A percentile compares a stretch with the other conserved stretches of the same genome.
phyloP scores from a whole-genome alignment of 2,329 filamentous ascomycete genomes.

The Cordyceps javanica region DNA sequence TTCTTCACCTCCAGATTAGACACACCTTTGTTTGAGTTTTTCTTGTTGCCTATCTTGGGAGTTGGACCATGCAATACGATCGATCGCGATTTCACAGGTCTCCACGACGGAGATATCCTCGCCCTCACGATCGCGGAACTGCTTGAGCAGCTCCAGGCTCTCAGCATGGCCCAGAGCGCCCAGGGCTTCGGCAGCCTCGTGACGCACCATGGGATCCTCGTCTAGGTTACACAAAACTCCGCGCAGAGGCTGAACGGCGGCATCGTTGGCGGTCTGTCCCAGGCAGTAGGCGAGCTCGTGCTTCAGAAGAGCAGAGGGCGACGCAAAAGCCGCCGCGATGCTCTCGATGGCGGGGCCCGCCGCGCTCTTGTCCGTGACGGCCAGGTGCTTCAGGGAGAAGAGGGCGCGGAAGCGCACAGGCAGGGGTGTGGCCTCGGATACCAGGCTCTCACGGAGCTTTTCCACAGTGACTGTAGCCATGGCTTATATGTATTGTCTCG shows the following conservation, averaged over 20 bases:
- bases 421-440: constrained; percentile 73
- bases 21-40: constrained; percentile 74
- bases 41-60: constrained; percentile 65
- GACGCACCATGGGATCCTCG: constrained; percentile 93
- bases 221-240: constrained; percentile 66
- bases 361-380: constrained; percentile 60
- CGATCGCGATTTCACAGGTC: constrained; percentile 95
- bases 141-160: constrained; percentile 67
- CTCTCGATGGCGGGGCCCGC: constrained; percentile 58
- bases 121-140: constrained; percentile 65
- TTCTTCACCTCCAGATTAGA: constrained; percentile 4
- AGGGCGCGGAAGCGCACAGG: constrained; percentile 90
- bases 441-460: constrained; percentile 68
- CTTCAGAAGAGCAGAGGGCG: constrained; percentile 84
- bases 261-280: constrained; percentile 76
- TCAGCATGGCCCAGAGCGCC: constrained; percentile 74
- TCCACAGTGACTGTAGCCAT: constrained; percentile 43
- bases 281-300: constrained; percentile 97
- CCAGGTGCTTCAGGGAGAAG: constrained; percentile 94
- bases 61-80: constrained; percentile 89
- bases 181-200: constrained; percentile 93
- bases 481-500: constrained; percentile 6
- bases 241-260: constrained; percentile 66
- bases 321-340: constrained; percentile 80
- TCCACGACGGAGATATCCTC: constrained; percentile 82